Base-by-base conservation (phyloP, 768 basidiomycete species). In the Tylopilus felleus region DNA sequence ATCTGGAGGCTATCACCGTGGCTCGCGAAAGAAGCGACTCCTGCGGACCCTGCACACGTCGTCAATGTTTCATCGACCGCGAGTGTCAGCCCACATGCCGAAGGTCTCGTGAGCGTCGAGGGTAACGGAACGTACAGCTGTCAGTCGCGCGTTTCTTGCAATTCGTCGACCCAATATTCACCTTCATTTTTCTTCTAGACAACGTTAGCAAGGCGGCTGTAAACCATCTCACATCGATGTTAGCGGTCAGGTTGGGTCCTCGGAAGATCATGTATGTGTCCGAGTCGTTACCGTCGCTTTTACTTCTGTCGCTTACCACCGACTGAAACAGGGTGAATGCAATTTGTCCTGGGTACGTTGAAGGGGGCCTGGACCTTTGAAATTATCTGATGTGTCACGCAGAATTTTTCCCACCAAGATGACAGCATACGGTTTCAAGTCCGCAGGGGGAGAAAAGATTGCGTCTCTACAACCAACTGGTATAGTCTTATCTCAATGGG, bases 191-290 rank as follows among this genome's bases (percentile, higher is more conserved):
- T 46, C 41, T 21, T 35, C 19, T 23, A 93, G 90, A 93, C 66
- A 81, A 84, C 60, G 75, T 89, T 8, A 90, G 88, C 69, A 93
- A 93, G 71, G 90, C 90, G n/a, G 89, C 89, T 27, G 83, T 88
- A 17, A 92, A 91, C 71, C 90, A 92, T 59, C 80, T 93, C 43
- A 91, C 90, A 5, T 82, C 83, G 14, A 74, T 78, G 46, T 74
- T 93, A 19, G 88, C 90, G 0, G 70, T 82, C 41, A 88, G 86
- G 48, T 77, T 93, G 16, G 81, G 73, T 8, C 73, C 73, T 8
- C 71, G 70, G 12, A 77, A 80, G 56, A 80, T 92, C 69, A 89
- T 85, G 86, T 89, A 71, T 17, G 85, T 77, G 25, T n/a, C n/a
- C n/a, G 3, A 14, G 14, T 33, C 45, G 22, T 13, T 13, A 14